Base-by-base conservation (phyloP, 305 asterid genomes). In the Fraxinus sp. region DNA sequence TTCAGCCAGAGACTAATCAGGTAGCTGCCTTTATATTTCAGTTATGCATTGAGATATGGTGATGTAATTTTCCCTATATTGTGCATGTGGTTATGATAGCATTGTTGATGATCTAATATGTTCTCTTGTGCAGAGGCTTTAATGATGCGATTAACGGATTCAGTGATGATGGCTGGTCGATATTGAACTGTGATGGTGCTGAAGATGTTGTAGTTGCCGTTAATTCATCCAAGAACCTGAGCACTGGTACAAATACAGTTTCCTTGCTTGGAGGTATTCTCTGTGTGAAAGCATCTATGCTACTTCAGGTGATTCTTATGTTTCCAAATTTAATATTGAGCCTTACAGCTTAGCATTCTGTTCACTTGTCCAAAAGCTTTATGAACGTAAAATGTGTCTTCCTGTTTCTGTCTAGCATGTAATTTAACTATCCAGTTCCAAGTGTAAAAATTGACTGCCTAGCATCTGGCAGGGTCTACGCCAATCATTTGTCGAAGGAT, bases 261-360 rank as follows among this genome's bases (percentile, higher is more conserved):
- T 80, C 96, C 24, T 78, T 92, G 80, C 79, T 90, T 16, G 98
- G 97, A 77, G 97, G 97, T 22, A 77, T 93, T 83, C 94, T 95
- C 24, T 93, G 98, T 79, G 98, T 96, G n/a, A 95, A 95, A 86
- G 97, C 98, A 24, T 95, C 97, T 33, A 95, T 95, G 98, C 90
- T 95, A 41, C 94, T 95, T 81, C 97, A 92, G 98, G 98, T 93
- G 73, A 80, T 71, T 66, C 43, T 70, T 71, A 72, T 43, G 49
- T 68, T 28, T 68, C 37, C 10, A 3, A 3, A 5, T 68, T 68
- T 68, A 28, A 68, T 26, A 20, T 62, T 62, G 72, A 62, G 14
- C 72, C 72, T 9, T 62, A 8, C 3, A 28, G 33, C 33, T 30
- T 62, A 62, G 33, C 30, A 22, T 3, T 62, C 16, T 9, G 33